A percentile compares a stretch with the other conserved stretches of the same genome.
phyloP scores from a whole-genome alignment of 805 yeast genomes.

The Yueomyces sp. region DNA sequence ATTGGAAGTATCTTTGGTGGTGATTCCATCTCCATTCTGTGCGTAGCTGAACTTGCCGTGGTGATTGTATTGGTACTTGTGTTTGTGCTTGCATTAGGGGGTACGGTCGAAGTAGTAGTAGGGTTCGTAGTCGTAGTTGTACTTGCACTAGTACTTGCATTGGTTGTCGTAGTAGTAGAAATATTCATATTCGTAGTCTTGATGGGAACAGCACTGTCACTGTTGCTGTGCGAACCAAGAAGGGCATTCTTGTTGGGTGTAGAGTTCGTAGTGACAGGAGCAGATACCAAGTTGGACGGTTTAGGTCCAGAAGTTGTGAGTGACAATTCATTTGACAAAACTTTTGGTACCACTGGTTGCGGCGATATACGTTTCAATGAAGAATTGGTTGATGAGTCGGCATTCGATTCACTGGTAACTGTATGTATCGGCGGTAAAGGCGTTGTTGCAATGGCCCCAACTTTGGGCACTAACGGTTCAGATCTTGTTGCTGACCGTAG shows the following conservation, averaged over 20 bases:
- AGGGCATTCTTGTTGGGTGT: not conserved
- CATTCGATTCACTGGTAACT: not conserved
- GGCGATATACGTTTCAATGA: too few relatives aligned
- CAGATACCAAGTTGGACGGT: not conserved
- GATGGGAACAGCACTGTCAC: too few relatives aligned
- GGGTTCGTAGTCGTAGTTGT: not conserved
- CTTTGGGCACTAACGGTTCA: not conserved
- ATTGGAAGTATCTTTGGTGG: conserved; percentile 17
- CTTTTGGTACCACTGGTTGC: not conserved
- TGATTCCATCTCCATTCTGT: conserved; percentile 8
- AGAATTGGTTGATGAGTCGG: not conserved
- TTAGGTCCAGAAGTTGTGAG: not conserved
- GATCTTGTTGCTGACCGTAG: not conserved
- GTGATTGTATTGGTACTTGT: not conserved
- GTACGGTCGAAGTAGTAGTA: not conserved
- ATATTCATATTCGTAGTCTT: not conserved
- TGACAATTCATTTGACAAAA: not conserved
- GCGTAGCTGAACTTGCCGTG: not conserved
- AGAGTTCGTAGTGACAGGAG: not conserved
- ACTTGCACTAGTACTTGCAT: not conserved
- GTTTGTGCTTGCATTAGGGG: not conserved
- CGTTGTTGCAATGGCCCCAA: not conserved
- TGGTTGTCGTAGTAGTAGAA: not conserved
- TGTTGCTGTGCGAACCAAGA: too few relatives aligned
- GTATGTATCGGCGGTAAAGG: not conserved